phyloP scores from a whole-genome alignment of 225 moss, liverwort and hornwort genomes.

The Climacium dendroides region DNA sequence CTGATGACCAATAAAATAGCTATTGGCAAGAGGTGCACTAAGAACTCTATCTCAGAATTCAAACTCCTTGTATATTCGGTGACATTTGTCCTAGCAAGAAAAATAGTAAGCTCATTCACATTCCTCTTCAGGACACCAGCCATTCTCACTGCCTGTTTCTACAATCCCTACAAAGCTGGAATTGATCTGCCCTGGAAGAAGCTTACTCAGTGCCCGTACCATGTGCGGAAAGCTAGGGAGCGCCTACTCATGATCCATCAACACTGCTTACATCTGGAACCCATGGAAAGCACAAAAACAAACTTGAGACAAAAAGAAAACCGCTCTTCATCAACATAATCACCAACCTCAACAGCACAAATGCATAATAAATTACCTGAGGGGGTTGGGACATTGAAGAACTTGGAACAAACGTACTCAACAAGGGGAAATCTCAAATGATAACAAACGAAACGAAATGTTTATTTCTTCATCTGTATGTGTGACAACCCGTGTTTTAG shows the following conservation, averaged over 20 bases:
- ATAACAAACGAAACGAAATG: not conserved
- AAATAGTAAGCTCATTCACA: not conserved
- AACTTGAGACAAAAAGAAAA: not conserved
- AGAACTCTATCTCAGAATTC: not conserved
- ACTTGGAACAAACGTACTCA: not conserved
- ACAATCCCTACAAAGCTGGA: not conserved
- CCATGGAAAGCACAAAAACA: not conserved
- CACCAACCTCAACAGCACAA: not conserved
- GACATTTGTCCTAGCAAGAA: not conserved
- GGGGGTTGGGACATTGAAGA: not conserved
- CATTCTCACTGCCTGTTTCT: not conserved
- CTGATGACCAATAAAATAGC: not conserved
- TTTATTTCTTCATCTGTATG: slow-evolving; percentile 8
- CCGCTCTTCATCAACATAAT: not conserved
- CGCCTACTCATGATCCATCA: slow-evolving; percentile 7
- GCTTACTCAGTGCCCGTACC: not conserved
- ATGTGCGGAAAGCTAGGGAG: not conserved
- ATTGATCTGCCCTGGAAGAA: not conserved
- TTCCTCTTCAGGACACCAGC: not conserved
- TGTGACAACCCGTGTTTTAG: slow-evolving; percentile 1
- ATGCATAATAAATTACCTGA: not conserved
- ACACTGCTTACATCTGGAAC: not conserved
- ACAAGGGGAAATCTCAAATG: not conserved
- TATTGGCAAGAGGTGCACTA: too few species aligned
- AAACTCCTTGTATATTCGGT: not conserved